Conservation (phyloP, 495 filamentous ascomycete genomes). For the Amniculicola lignicola region DNA sequence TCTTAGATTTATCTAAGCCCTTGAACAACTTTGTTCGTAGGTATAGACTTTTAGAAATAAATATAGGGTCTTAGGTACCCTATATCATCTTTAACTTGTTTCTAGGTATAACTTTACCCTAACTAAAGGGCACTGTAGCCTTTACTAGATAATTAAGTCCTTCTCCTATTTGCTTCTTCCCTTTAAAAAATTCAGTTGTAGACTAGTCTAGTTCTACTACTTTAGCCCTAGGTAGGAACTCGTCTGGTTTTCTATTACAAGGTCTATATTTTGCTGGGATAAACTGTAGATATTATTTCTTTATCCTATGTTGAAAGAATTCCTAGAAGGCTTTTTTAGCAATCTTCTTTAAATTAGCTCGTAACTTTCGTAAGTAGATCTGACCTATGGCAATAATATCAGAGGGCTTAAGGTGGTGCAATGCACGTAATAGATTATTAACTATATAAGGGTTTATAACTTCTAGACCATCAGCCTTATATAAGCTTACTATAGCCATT, state of each 20-base stretch:
- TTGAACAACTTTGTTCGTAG: neutral
- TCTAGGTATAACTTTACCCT: neutral
- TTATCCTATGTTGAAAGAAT: neutral
- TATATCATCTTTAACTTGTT: neutral
- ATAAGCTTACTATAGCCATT: neutral
- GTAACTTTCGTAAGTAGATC: neutral
- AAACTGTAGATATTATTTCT: neutral
- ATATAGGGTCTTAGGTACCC: neutral
- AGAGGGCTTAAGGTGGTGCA: neutral
- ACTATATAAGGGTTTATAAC: no score
- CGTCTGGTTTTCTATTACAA: neutral
- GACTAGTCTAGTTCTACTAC: no score
- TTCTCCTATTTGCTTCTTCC: neutral
- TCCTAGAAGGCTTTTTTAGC: neutral
- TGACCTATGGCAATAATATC: neutral
- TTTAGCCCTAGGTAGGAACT: no score
- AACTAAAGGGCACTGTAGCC: neutral
- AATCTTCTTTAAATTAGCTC: neutral
- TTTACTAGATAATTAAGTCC: no score
- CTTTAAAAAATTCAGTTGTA: no score
- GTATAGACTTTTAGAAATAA: neutral
- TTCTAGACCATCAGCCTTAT: no score
- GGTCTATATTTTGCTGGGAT: neutral
- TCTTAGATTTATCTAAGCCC: neutral
- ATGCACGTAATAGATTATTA: neutral